phyloP scores from a whole-genome alignment of 768 basidiomycete genomes.

The Mycena floridula region DNA sequence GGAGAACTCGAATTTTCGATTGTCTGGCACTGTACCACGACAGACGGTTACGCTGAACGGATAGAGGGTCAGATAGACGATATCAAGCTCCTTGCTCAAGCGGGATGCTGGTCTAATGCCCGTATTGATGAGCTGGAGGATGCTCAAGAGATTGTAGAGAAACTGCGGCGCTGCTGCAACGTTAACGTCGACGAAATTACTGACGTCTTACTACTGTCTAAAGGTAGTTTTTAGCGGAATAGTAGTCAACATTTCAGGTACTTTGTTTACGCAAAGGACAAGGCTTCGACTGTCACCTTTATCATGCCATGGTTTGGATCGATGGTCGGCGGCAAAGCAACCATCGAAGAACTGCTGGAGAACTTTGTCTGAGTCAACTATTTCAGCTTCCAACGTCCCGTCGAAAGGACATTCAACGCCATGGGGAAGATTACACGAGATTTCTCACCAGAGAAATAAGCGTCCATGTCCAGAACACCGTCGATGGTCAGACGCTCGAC shows the following conservation, averaged over 20 bases:
- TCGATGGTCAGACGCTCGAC: constrained; percentile 9
- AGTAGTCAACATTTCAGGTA: too few species aligned
- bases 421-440: background rate
- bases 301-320: too few species aligned
- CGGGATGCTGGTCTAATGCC: background rate
- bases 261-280: too few species aligned
- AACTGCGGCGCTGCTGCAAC: background rate
- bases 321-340: constrained; percentile 17
- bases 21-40: background rate
- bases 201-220: too few species aligned
- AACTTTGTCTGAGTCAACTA: constrained; percentile 17
- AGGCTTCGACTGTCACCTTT: too few species aligned
- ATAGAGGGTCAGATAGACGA: background rate
- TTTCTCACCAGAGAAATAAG: constrained; percentile 14
- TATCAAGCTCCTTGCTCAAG: background rate
- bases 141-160: background rate
- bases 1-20: background rate
- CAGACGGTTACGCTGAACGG: background rate
- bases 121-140: background rate
- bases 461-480: constrained; percentile 18
- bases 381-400: constrained; percentile 9
- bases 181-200: too few species aligned
- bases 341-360: constrained; percentile 15
- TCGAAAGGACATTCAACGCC: background rate
- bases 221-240: too few species aligned